Percentiles rank a stretch among this genome's conserved stretches.
Conservation (phyloP, 768 basidiomycete species). For the Galerina sulciceps region DNA sequence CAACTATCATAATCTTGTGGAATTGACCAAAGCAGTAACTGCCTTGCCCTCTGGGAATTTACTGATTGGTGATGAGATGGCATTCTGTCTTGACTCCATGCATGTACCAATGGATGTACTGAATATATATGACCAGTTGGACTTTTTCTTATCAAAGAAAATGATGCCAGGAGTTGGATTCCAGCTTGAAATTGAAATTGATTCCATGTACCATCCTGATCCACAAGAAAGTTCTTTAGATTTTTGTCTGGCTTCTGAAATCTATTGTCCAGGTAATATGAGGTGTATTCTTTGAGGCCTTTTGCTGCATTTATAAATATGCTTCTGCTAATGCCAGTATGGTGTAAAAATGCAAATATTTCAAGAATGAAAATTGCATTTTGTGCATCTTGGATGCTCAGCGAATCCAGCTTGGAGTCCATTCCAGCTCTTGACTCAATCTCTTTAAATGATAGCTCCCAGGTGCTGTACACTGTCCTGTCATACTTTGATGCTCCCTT, state of each 20-base stretch:
- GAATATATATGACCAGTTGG: neutral
- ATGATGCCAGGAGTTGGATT: conserved; percentile 17
- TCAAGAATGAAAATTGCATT: conserved; percentile 17
- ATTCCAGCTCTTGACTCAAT: conserved; percentile 11
- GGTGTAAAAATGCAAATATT: conserved; percentile 21
- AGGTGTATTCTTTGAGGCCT: neutral
- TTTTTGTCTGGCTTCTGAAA: neutral
- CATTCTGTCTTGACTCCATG: neutral
- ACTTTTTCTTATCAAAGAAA: conserved; percentile 17
- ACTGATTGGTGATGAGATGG: neutral
- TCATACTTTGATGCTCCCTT: conserved; percentile 17
- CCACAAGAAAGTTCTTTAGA: neutral
- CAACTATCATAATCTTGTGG: neutral
- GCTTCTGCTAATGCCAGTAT: conserved; percentile 13
- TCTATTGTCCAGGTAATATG: neutral
- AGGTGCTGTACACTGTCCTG: conserved; percentile 18
- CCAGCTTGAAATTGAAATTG: conserved; percentile 11
- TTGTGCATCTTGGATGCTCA: conserved; percentile 4
- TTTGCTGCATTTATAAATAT: conserved; percentile 15
- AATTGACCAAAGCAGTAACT: neutral
- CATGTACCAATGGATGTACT: neutral
- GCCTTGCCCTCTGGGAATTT: neutral
- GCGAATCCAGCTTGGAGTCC: no score
- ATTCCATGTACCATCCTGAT: conserved; percentile 14
- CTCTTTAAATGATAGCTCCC: conserved; percentile 22